Evolutionary conservation across 1,284 basidiomycete species (phyloP).

Genomic region (Trichosporon coremiiforme): DNA sequence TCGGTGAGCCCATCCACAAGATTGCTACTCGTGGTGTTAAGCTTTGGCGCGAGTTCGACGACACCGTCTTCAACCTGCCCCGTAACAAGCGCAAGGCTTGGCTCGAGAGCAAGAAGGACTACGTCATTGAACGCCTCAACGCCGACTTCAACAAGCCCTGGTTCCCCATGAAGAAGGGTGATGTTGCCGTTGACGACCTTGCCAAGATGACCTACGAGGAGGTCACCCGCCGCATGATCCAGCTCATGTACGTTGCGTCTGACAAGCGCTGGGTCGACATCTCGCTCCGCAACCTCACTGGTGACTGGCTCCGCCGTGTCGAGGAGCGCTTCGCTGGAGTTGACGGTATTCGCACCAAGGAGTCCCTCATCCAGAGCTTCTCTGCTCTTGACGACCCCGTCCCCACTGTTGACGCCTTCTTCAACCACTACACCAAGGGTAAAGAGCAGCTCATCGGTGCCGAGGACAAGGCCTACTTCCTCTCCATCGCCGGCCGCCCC

Average conservation of each 20-base stretch:
- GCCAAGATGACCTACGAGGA: slow-evolving; percentile 99
- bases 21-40: slow-evolving; percentile 94
- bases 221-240: slow-evolving; percentile 83
- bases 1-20: slow-evolving; percentile 99
- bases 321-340: slow-evolving; percentile 98
- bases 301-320: slow-evolving; percentile 93
- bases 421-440: slow-evolving; percentile 78
- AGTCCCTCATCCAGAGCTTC: slow-evolving; percentile 89
- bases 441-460: slow-evolving; percentile 85
- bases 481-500: slow-evolving; percentile 89
- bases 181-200: slow-evolving; percentile 77
- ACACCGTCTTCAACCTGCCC: slow-evolving; percentile 89
- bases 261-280: slow-evolving; percentile 92
- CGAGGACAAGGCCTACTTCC: slow-evolving; percentile 93
- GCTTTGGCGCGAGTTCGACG: slow-evolving; percentile 98
- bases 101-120: slow-evolving; percentile 82
- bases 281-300: slow-evolving; percentile 90
- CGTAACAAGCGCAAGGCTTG: slow-evolving; percentile 91
- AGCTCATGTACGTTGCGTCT: slow-evolving; percentile 89
- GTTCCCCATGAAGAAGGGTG: slow-evolving; percentile 95
- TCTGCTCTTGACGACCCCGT: slow-evolving; percentile 78
- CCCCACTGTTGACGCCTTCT: slow-evolving; percentile 78
- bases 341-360: slow-evolving; percentile 71
- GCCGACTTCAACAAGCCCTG: slow-evolving; percentile 94
- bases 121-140: slow-evolving; percentile 90